A percentile compares a stretch with the other conserved stretches of the same genome.
Conservation (phyloP, 2,329 filamentous ascomycete species). For the Pseudogymnoascus sp. region DNA sequence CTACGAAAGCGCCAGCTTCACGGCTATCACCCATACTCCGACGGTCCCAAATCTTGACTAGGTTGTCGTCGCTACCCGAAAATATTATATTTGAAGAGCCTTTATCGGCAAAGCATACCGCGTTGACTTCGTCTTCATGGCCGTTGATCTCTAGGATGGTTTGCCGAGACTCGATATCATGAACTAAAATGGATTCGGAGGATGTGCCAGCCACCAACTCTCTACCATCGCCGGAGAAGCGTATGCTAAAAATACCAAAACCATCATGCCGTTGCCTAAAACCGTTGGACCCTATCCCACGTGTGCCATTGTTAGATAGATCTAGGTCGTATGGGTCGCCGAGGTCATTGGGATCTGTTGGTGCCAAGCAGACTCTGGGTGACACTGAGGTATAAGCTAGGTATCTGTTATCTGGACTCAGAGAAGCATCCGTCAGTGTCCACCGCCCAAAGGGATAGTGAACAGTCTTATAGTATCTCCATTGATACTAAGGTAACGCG, state of each 20-base stretch:
- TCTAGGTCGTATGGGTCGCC: constrained; percentile 75
- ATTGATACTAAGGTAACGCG: constrained; percentile 50
- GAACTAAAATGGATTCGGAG: constrained; percentile 71
- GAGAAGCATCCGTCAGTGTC: constrained; percentile 89
- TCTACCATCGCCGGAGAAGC: constrained; percentile 84
- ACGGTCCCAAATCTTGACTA: constrained; percentile 92
- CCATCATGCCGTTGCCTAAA: constrained; percentile 22
- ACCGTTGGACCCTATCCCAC: constrained; percentile 5
- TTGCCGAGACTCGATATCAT: constrained; percentile 75
- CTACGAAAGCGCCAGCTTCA: constrained; percentile 56
- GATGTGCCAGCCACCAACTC: constrained; percentile 87
- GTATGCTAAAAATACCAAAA: constrained; percentile 75
- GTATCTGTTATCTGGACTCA: constrained; percentile 86
- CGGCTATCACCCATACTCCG: constrained; percentile 82
- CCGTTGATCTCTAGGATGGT: constrained; percentile 67
- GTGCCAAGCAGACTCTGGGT: constrained; percentile 72
- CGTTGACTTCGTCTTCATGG: constrained; percentile 86
- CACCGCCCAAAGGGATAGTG: constrained; percentile 79
- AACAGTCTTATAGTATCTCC: constrained; percentile 91
- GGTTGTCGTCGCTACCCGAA: constrained; percentile 89
- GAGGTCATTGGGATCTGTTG: constrained; percentile 73
- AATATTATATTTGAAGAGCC: constrained; percentile 88
- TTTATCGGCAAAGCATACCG: constrained; percentile 88
- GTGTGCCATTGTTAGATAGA: constrained; percentile 46
- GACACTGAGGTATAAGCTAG: constrained; percentile 87